Percentiles rank a stretch among this genome's conserved stretches.
Evolutionary conservation across 495 filamentous ascomycete species (phyloP).

Genomic region (Aspergillus asperescens): DNA sequence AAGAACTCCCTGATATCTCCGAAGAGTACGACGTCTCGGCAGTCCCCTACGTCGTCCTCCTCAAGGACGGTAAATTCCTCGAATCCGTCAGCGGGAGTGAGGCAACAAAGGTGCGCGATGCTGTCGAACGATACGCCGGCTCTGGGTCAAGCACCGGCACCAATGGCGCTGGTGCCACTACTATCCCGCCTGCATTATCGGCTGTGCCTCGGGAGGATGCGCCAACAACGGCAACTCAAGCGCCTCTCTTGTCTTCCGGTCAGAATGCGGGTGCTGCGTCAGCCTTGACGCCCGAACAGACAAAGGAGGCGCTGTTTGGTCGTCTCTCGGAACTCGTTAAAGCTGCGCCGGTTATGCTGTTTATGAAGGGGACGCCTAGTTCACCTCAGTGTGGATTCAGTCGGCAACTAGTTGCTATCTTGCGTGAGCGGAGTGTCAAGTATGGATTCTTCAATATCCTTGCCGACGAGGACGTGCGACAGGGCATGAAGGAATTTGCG

Average conservation of each 20-base stretch:
- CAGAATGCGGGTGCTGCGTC: slow-evolving; percentile 19
- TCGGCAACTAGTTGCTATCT: slow-evolving; percentile 74
- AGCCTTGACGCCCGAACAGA: slow-evolving; percentile 46
- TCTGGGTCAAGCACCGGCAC: slow-evolving; percentile 18
- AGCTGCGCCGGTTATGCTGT: slow-evolving; percentile 95
- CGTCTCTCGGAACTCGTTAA: slow-evolving; percentile 77
- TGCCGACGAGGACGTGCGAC: slow-evolving; percentile 93
- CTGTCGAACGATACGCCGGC: slow-evolving; percentile 74
- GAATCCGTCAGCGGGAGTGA: slow-evolving; percentile 85
- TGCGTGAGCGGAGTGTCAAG: slow-evolving; percentile 82
- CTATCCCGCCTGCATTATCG: slow-evolving; percentile 50
- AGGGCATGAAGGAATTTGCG: slow-evolving; percentile 89
- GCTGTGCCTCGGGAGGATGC: slow-evolving; percentile 42
- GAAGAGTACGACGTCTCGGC: slow-evolving; percentile 89
- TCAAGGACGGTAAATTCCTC: slow-evolving; percentile 62
- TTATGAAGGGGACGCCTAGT: slow-evolving; percentile 78
- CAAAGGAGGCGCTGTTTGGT: slow-evolving; percentile 72
- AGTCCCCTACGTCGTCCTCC: slow-evolving; percentile 84
- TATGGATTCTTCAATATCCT: slow-evolving; percentile 99
- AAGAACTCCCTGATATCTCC: slow-evolving; percentile 80
- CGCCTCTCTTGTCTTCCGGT: slow-evolving; percentile 37
- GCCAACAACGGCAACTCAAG: slow-evolving; percentile 31
- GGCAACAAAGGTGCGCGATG: slow-evolving; percentile 69
- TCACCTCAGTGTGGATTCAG: slow-evolving; percentile 94
- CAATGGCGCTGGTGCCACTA: slow-evolving; percentile 26